A percentile compares a stretch with the other conserved stretches of the same genome.
These are phyloP conservation scores for Syncephalastrum sp. DNA, from an alignment of 371 early-diverging fungal species.

Conservation along the genomic window DNA sequence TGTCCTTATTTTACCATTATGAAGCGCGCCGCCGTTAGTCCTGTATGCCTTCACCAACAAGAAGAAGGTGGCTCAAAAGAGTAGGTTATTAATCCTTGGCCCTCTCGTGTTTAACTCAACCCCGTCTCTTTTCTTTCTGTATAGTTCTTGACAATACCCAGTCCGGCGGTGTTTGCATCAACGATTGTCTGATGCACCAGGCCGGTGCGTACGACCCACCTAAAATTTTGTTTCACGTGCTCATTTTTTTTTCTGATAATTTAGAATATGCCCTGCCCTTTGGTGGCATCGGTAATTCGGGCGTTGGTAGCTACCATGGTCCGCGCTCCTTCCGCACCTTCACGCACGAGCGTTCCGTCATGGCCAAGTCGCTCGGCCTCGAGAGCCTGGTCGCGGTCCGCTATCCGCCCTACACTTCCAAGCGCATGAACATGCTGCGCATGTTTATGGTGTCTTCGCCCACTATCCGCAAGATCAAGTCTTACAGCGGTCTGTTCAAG, in stretches of 20 bases:
- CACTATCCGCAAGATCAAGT: constrained; percentile 14
- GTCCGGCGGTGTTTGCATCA: constrained; percentile 72
- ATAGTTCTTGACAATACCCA: constrained; percentile 55
- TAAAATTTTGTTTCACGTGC: background rate
- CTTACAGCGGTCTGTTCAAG: constrained; percentile 18
- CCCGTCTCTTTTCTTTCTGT: background rate
- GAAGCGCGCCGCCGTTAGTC: constrained; percentile 25
- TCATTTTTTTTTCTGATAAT: constrained; percentile 2
- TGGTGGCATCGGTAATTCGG: constrained; percentile 82
- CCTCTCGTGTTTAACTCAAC: too few relatives aligned
- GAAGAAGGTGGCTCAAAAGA: constrained; percentile 19
- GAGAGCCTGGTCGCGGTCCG: constrained; percentile 42
- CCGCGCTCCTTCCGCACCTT: constrained; percentile 69
- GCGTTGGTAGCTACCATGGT: constrained; percentile 80
- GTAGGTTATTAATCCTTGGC: constrained; percentile 13
- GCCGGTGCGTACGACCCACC: constrained; percentile 25
- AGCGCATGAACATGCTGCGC: constrained; percentile 14
- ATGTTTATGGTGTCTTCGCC: constrained; percentile 23
- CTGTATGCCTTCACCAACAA: constrained; percentile 30
- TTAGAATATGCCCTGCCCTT: constrained; percentile 61
- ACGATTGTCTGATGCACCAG: constrained; percentile 73
- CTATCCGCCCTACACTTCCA: constrained; percentile 38
- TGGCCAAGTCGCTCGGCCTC: constrained; percentile 48
- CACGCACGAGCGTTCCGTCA: constrained; percentile 64
- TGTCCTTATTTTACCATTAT: constrained; percentile 1